These are phyloP conservation scores for Debaryomyces nepalensis DNA, from an alignment of 1,139 yeast genomes.

Conservation along the genomic window DNA sequence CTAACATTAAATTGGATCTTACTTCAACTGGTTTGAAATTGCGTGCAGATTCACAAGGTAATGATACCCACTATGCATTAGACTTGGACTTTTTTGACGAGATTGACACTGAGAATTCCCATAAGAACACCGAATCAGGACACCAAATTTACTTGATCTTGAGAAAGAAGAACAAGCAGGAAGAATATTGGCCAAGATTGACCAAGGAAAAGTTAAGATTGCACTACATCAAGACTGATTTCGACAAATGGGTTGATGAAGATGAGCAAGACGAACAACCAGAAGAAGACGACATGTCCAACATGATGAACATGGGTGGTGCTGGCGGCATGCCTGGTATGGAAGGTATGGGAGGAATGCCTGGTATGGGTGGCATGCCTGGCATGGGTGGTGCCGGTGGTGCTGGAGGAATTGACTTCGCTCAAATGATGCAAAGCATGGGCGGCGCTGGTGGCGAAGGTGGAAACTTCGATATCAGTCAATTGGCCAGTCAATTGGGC, in stretches of 20 bases:
- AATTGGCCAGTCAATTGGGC: constrained; percentile 51
- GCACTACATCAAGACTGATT: constrained; percentile 87
- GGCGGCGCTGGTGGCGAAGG: constrained; percentile 36
- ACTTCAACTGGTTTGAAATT: constrained; percentile 62
- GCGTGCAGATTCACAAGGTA: constrained; percentile 58
- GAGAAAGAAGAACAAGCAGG: constrained; percentile 67
- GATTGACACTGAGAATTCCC: constrained; percentile 69
- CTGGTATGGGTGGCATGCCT: not conserved
- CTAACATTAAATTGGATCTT: constrained; percentile 63
- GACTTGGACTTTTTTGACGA: constrained; percentile 73
- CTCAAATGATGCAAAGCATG: constrained; percentile 27
- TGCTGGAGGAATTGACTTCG: constrained; percentile 26
- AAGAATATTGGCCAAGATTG: constrained; percentile 92
- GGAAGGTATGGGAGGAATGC: constrained; percentile 31
- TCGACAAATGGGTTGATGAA: constrained; percentile 96
- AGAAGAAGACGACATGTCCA: constrained; percentile 45
- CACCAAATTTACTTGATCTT: constrained; percentile 72
- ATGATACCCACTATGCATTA: constrained; percentile 56
- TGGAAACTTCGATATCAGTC: constrained; percentile 40
- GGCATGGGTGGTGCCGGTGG: constrained; percentile 29
- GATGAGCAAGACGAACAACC: constrained; percentile 80
- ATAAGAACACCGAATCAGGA: constrained; percentile 62
- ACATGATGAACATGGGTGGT: constrained; percentile 35
- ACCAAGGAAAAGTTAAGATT: constrained; percentile 73
- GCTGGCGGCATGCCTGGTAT: constrained; percentile 23